These are phyloP conservation scores for Lactarius evosmus DNA, from an alignment of 768 basidiomycete genomes.

Conservation along the genomic window DNA sequence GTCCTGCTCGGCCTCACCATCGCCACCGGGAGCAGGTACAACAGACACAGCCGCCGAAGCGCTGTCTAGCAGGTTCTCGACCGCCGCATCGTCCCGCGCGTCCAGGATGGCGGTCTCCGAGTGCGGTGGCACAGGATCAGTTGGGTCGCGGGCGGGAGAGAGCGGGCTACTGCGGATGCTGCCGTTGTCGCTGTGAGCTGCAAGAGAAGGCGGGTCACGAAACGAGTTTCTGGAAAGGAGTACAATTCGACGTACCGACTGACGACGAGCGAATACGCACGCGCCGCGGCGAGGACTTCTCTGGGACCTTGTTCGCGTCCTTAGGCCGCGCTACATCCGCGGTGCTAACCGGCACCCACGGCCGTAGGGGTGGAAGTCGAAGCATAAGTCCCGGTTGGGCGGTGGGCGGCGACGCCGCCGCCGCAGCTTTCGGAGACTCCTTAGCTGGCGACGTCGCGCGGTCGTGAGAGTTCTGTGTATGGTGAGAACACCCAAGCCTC, in stretches of 20 bases:
- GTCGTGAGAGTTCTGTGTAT: not conserved
- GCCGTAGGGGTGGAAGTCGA: not conserved
- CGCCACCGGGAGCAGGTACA: not conserved
- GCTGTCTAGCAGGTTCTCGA: constrained; percentile 21
- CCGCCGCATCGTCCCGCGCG: constrained; percentile 21
- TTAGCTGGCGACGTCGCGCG: not conserved
- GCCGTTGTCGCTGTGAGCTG: not conserved
- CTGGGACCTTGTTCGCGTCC: not conserved
- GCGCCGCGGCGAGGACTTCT: not conserved
- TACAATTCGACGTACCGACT: not conserved
- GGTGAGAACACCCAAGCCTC: constrained; percentile 16
- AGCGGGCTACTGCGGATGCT: constrained; percentile 6
- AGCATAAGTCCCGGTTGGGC: not conserved
- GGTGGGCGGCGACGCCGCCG: not conserved
- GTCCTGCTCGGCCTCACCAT: not conserved
- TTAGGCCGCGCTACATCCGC: not conserved
- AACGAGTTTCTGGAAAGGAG: not conserved
- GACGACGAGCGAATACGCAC: not conserved
- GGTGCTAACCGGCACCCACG: not conserved
- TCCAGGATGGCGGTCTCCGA: constrained; percentile 12
- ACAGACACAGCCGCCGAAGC: not conserved
- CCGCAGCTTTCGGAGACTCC: not conserved
- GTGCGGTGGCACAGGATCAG: not conserved
- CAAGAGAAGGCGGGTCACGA: not conserved
- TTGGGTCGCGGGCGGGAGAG: constrained; percentile 4